These are phyloP conservation scores for Leptographium galeiforme DNA, from an alignment of 2,329 filamentous ascomycete species.

Conservation along the genomic window DNA sequence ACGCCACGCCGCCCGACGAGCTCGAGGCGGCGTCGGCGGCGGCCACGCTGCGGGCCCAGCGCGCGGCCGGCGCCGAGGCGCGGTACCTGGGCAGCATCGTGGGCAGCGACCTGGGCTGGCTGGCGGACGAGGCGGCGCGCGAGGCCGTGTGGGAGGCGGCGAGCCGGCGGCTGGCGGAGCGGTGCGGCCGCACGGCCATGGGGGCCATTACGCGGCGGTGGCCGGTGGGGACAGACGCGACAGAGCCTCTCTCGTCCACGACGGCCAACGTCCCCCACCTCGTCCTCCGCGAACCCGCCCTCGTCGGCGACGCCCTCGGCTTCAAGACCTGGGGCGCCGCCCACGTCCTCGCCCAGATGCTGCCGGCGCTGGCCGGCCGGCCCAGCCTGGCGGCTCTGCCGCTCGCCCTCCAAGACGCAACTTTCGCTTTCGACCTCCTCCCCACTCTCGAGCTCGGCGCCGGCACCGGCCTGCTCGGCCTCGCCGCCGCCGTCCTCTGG, in stretches of 20 bases:
- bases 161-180: constrained; percentile 66
- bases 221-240: constrained; percentile 40
- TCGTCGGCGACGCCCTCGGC: constrained; percentile 79
- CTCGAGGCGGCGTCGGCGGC: constrained; percentile 24
- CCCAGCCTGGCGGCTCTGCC: neutral
- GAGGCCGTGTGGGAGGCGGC: constrained; percentile 68
- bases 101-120: constrained; percentile 54
- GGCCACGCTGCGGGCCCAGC: constrained; percentile 27
- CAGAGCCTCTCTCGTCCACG: no score
- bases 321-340: constrained; percentile 94
- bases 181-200: constrained; percentile 60
- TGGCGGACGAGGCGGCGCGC: constrained; percentile 49
- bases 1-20: constrained; percentile 26
- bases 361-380: constrained; percentile 23
- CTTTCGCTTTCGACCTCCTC: no score
- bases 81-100: constrained; percentile 59
- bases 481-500: constrained; percentile 68
- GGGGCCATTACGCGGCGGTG: constrained; percentile 41
- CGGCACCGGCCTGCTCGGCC: constrained; percentile 80
- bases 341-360: constrained; percentile 65
- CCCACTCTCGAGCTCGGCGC: constrained; percentile 66
- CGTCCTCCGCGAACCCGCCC: constrained; percentile 67
- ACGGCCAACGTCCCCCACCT: constrained; percentile 47
- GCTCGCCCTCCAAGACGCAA: no score
- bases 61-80: constrained; percentile 31